These are phyloP conservation scores for Rhodotorula sp. DNA, from an alignment of 1,284 basidiomycete genomes.

Conservation along the genomic window DNA sequence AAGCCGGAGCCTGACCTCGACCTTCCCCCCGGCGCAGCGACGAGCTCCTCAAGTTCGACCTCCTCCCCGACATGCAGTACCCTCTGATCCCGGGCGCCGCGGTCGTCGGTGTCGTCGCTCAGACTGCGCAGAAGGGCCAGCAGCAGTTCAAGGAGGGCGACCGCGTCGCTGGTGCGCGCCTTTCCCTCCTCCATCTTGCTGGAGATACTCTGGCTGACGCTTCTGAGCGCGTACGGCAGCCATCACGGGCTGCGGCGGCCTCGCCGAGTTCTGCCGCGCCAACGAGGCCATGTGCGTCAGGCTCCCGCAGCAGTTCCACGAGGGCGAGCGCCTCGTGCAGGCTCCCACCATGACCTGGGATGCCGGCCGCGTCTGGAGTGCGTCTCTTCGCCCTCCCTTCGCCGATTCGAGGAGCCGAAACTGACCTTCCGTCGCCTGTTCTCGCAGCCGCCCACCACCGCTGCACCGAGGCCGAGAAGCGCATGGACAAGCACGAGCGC, in stretches of 20 bases:
- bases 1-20: background rate
- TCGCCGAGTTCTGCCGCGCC: slow-evolving; percentile 20
- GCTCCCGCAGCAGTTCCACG: slow-evolving; percentile 9
- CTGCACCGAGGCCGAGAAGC: slow-evolving; percentile 2
- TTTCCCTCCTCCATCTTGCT: background rate
- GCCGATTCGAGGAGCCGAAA: background rate
- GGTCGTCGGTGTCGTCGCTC: slow-evolving; percentile 20
- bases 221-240: background rate
- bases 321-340: background rate
- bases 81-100: slow-evolving; percentile 17
- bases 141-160: slow-evolving; percentile 76
- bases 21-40: slow-evolving; percentile 6
- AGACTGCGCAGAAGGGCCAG: slow-evolving; percentile 49
- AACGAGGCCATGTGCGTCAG: slow-evolving; percentile 4
- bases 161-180: slow-evolving; percentile 46
- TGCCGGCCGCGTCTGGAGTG: background rate
- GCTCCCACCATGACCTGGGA: background rate
- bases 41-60: slow-evolving; percentile 20
- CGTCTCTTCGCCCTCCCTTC: too few species aligned
- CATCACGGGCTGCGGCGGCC: slow-evolving; percentile 7
- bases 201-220: background rate
- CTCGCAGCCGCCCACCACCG: slow-evolving; percentile 8
- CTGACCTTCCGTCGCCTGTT: background rate
- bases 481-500: slow-evolving; percentile 4
- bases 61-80: slow-evolving; percentile 5